phyloP scores from a whole-genome alignment of 116 monocot genomes.

The Dioscorea cayenensis region DNA sequence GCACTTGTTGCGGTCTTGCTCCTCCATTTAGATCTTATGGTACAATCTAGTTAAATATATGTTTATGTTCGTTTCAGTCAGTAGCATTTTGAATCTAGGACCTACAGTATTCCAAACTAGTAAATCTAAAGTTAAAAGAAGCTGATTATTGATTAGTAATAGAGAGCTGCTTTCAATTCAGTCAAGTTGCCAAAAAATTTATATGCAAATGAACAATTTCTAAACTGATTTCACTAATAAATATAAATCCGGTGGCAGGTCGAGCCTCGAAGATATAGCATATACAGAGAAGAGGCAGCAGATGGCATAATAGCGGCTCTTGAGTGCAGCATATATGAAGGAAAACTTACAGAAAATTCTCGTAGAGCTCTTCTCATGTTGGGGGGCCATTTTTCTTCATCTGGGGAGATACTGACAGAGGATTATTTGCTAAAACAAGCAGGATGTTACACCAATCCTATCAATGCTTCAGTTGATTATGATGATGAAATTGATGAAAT shows the following conservation, averaged over 20 bases:
- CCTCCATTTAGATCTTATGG: constrained; percentile 42
- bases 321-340: constrained; percentile 24
- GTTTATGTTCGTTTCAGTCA: too few relatives aligned
- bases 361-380: constrained; percentile 45
- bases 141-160: too few relatives aligned
- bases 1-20: constrained; percentile 36
- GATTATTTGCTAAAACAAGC: constrained; percentile 38
- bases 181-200: too few relatives aligned
- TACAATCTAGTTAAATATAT: constrained; percentile 6
- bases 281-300: constrained; percentile 46
- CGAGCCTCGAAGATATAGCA: constrained; percentile 15
- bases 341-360: constrained; percentile 15
- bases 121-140: too few relatives aligned
- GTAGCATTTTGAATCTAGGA: neutral
- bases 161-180: too few relatives aligned
- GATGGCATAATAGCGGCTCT: constrained; percentile 35
- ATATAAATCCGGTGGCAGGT: constrained; percentile 13
- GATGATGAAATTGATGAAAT: constrained; percentile 17
- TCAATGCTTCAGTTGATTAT: neutral
- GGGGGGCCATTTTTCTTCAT: constrained; percentile 36
- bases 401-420: constrained; percentile 27
- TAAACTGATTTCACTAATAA: too few relatives aligned
- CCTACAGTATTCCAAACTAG: neutral
- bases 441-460: constrained; percentile 20
- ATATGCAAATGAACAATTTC: too few relatives aligned